Evolutionary conservation across 108 stramenopile species (phyloP), one percentile per base, ranked within the genome.

Genomic region (Nitzschia sp.): DNA sequence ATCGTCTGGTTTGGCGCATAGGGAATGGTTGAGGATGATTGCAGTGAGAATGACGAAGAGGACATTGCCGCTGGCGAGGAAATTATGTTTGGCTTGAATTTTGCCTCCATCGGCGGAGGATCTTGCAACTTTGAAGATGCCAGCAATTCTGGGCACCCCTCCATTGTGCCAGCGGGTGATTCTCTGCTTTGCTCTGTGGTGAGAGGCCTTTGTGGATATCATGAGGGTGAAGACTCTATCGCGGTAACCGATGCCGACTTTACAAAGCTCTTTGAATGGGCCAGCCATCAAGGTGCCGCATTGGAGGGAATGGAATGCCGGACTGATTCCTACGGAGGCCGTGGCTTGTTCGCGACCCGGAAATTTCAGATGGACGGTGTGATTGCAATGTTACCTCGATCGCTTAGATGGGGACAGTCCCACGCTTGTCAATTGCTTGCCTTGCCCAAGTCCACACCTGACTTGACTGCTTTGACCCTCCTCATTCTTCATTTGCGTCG

Each of bases 231-330:
- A 6, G 13, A 42, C 38, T 42, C 38, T 42, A 13, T 42, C 9
- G 38, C 38, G 38, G n/a, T n/a, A n/a, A 65, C 46, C 4, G 30
- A 68, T 6, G 18, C 9, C 27, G 53, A 68, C 18, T 55, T 55
- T 55, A 24, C 34, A 1, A 36, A 68, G 21, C 54, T 68, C 4
- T 68, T 68, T 55, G 33, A 9, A 31, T 68, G 66, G 66, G 66
- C 66, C 15, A 36, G 3, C 23, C 4, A 25, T 6, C 19, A 35
- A 19, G 66, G 66, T 32, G 66, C 54, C 28, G 18, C 8, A 13
- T 17, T 68, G 4, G 66, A 33, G 3, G 42, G 42, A 2, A 68
- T 68, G 2, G 19, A 11, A 8, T 68, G 54, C 23, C 17, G 17
- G 21, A 28, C 58, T 2, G 66, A 68, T 55, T 33, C 34, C 21